phyloP scores from a whole-genome alignment of 2,329 filamentous ascomycete genomes.

The Aspergillus versicolor region DNA sequence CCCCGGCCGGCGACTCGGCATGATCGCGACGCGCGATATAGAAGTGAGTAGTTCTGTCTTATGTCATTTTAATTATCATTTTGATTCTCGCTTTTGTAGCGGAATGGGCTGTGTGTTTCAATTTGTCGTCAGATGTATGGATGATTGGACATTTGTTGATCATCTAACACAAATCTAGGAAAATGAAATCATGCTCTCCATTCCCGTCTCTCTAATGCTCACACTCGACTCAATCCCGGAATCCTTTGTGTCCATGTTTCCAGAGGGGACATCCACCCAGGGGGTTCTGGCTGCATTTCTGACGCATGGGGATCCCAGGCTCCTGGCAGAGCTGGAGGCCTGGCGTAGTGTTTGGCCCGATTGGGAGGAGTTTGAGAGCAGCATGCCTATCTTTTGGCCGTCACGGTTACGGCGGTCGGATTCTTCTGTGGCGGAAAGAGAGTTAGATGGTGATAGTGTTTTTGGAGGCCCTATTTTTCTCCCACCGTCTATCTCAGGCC shows the following conservation, averaged over 20 bases:
- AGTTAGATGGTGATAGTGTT: not conserved
- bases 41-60: slow-evolving; percentile 48
- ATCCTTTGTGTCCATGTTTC: slow-evolving; percentile 52
- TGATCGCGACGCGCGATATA: slow-evolving; percentile 66
- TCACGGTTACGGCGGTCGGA: slow-evolving; percentile 37
- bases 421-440: not conserved
- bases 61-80: not conserved
- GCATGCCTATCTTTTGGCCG: slow-evolving; percentile 59
- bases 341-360: slow-evolving; percentile 71
- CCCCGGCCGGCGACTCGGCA: slow-evolving; percentile 72
- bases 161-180: slow-evolving; percentile 30
- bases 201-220: slow-evolving; percentile 63
- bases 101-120: too few species aligned
- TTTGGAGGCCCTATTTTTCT: slow-evolving; percentile 16
- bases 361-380: slow-evolving; percentile 56
- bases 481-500: slow-evolving; percentile 37
- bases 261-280: slow-evolving; percentile 62
- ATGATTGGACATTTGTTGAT: too few species aligned
- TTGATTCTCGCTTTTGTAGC: too few species aligned
- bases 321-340: slow-evolving; percentile 45
- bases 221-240: slow-evolving; percentile 61
- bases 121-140: too few species aligned
- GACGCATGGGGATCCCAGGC: slow-evolving; percentile 49
- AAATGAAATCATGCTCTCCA: slow-evolving; percentile 60
- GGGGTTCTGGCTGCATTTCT: slow-evolving; percentile 69